Evolutionary conservation across 202 grass and related monocot species (phyloP).

Genomic region (Setaria italica): DNA sequence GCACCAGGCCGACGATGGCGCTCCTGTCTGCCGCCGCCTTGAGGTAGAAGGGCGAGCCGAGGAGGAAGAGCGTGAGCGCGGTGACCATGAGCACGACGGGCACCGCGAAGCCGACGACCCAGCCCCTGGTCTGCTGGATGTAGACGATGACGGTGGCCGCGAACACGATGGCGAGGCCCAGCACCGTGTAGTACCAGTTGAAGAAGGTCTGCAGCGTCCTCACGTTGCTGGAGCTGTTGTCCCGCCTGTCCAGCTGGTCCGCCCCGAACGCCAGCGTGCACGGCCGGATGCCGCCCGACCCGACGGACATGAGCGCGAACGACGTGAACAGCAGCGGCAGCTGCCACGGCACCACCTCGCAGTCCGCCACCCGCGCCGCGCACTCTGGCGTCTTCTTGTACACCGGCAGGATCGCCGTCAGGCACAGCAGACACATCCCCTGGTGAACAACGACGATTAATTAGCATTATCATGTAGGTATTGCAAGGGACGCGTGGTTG

Average conservation of each 20-base stretch:
- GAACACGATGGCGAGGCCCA: constrained; percentile 56
- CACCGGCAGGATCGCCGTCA: constrained; percentile 61
- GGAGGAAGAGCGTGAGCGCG: constrained; percentile 54
- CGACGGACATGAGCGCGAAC: constrained; percentile 61
- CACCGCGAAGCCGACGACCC: constrained; percentile 60
- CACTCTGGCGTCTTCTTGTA: constrained; percentile 45
- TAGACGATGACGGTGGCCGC: constrained; percentile 55
- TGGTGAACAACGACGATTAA: too few species aligned
- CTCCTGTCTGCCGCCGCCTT: constrained; percentile 46
- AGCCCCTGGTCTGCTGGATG: constrained; percentile 64
- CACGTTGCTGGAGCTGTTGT: constrained; percentile 55
- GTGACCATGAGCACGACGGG: constrained; percentile 62
- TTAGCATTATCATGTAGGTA: too few species aligned
- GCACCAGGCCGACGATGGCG: constrained; percentile 50
- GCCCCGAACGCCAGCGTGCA: constrained; percentile 79
- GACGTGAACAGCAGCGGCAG: constrained; percentile 59
- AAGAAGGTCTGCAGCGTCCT: constrained; percentile 77
- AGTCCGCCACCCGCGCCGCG: neutral
- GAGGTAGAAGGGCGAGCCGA: constrained; percentile 59
- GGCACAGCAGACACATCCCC: constrained; percentile 67
- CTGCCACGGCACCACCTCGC: constrained; percentile 44
- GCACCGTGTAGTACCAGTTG: constrained; percentile 83
- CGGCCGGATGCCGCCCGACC: constrained; percentile 66
- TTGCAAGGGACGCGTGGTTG: too few species aligned
- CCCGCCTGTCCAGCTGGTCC: constrained; percentile 68